A percentile compares a stretch with the other conserved stretches of the same genome.
Evolutionary conservation across 2,329 filamentous ascomycete genomes (phyloP).

Genomic region (Talaromyces albobiverticillius): DNA sequence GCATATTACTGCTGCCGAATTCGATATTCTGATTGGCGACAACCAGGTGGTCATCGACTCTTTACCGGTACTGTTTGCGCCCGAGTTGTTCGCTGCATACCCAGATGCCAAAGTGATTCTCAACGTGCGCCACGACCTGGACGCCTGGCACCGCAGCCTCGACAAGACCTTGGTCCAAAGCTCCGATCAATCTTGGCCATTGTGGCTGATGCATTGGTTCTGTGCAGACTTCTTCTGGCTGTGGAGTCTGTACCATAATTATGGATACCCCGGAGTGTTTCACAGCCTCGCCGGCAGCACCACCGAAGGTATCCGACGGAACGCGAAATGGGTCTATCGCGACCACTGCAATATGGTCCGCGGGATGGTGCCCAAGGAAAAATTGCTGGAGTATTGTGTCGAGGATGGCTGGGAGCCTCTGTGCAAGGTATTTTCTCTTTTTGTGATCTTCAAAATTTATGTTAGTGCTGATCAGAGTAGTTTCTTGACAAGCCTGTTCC

Average conservation of each 20-base stretch:
- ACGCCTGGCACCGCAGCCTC: not conserved
- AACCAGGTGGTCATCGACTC: not conserved
- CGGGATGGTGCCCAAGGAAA: constrained; percentile 19
- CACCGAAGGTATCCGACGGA: constrained; percentile 13
- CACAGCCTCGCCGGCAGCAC: too few relatives aligned
- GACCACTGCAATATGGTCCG: constrained; percentile 25
- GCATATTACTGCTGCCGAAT: not conserved
- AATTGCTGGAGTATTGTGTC: constrained; percentile 25
- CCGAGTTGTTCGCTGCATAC: not conserved
- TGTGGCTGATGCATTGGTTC: not conserved
- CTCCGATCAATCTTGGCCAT: not conserved
- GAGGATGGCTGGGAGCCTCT: constrained; percentile 29
- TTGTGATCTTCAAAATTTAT: not conserved
- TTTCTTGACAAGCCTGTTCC: not conserved
- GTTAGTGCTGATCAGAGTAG: not conserved
- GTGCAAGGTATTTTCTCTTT: constrained; percentile 11
- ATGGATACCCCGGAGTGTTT: not conserved
- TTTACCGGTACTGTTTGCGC: not conserved
- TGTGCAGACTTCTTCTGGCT: not conserved
- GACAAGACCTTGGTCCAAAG: not conserved
- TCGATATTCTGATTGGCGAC: not conserved
- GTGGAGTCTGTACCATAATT: too few relatives aligned
- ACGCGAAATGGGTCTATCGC: constrained; percentile 20
- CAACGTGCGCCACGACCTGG: not conserved
- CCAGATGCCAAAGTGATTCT: constrained; percentile 3